A percentile compares a stretch with the other conserved stretches of the same genome.
Evolutionary conservation across 2,329 filamentous ascomycete genomes (phyloP).

Genomic region (Exutisphaerella laricina): DNA sequence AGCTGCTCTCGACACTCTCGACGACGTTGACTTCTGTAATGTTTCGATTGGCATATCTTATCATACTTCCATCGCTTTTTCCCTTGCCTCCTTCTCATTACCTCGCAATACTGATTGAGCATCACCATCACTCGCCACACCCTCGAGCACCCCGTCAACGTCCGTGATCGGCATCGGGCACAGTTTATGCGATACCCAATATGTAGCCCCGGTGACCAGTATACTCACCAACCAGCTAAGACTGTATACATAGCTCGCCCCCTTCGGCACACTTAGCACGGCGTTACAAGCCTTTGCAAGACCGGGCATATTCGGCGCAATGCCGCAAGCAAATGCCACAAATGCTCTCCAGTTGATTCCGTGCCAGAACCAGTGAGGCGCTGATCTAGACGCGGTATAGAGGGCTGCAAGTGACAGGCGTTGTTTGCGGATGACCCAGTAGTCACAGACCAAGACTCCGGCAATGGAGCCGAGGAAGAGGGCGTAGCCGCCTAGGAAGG

Average conservation of each 20-base stretch:
- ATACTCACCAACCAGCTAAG: conserved; percentile 1
- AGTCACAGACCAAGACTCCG: conserved; percentile 55
- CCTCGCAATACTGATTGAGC: neutral
- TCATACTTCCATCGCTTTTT: neutral
- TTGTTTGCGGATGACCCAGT: conserved; percentile 49
- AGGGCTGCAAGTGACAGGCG: conserved; percentile 47
- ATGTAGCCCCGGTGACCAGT: neutral
- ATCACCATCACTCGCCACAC: neutral
- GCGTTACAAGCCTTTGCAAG: conserved; percentile 13
- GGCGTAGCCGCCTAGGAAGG: conserved; percentile 45
- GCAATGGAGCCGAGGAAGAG: conserved; percentile 61
- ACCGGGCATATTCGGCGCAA: conserved; percentile 52
- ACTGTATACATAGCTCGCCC: neutral
- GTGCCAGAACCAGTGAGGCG: conserved; percentile 41
- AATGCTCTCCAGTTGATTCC: conserved; percentile 56
- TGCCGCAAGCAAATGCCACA: conserved; percentile 50
- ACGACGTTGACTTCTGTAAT: too few species aligned
- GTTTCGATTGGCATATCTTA: too few species aligned
- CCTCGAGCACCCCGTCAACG: neutral
- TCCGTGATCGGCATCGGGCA: conserved; percentile 1
- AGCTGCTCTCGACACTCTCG: too few species aligned
- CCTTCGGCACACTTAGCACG: neutral
- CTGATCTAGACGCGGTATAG: conserved; percentile 30
- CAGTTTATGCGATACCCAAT: neutral
- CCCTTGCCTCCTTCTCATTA: neutral